Evolutionary conservation across 1,284 basidiomycete genomes (phyloP).

Genomic region (Phlebopus sp.): DNA sequence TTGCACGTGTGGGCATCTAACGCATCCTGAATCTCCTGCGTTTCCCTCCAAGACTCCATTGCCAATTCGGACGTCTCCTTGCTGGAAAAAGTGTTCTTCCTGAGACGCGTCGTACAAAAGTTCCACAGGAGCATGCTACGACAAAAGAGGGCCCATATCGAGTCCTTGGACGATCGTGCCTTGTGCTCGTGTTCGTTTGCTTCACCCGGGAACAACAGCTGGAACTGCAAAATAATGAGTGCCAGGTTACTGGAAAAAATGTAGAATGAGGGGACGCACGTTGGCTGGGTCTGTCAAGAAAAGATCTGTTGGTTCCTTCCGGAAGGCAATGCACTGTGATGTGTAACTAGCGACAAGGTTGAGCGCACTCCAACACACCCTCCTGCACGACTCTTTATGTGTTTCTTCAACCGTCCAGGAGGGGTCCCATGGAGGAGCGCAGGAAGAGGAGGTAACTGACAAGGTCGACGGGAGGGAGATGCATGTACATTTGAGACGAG

Average conservation of each 20-base stretch:
- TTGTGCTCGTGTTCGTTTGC: constrained; percentile 48
- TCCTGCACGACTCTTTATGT: constrained; percentile 63
- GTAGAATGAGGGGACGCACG: constrained; percentile 38
- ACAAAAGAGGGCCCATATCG: constrained; percentile 75
- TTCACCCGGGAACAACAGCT: constrained; percentile 61
- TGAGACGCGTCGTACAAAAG: constrained; percentile 54
- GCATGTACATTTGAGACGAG: constrained; percentile 49
- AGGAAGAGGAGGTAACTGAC: constrained; percentile 41
- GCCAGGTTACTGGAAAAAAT: constrained; percentile 19
- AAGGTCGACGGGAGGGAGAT: constrained; percentile 37
- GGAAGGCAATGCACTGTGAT: constrained; percentile 62
- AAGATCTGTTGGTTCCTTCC: constrained; percentile 52
- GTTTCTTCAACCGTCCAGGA: constrained; percentile 52
- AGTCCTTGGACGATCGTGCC: constrained; percentile 58
- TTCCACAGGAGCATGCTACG: constrained; percentile 77
- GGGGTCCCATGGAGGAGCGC: constrained; percentile 59
- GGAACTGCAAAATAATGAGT: constrained; percentile 41
- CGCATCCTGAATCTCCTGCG: constrained; percentile 59
- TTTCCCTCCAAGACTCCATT: constrained; percentile 59
- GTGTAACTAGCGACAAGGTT: constrained; percentile 63
- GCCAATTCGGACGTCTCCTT: constrained; percentile 58
- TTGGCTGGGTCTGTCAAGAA: constrained; percentile 60
- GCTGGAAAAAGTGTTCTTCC: constrained; percentile 39
- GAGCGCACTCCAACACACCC: constrained; percentile 72
- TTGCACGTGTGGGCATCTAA: constrained; percentile 67